Conservation (phyloP, 352 stramenopile species). For the Pythium dissotocum region DNA sequence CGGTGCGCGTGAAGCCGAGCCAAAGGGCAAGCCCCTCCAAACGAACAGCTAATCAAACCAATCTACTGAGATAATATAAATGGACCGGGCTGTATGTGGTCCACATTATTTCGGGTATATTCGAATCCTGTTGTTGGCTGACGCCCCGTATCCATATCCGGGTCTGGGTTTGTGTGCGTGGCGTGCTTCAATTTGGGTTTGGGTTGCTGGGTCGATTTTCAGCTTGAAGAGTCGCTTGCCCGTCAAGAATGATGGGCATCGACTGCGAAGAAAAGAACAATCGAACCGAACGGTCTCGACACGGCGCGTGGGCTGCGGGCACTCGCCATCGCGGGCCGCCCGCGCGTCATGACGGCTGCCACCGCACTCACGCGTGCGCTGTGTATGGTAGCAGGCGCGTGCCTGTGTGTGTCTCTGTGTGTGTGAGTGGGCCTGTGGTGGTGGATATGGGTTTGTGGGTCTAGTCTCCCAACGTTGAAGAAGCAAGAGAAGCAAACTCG, state of each 20-base stretch:
- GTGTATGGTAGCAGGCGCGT: too few relatives aligned
- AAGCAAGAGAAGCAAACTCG: background rate
- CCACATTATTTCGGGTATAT: background rate
- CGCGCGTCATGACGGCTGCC: background rate
- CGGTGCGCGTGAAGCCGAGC: slow-evolving; percentile 41
- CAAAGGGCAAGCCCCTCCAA: background rate
- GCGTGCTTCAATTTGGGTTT: slow-evolving; percentile 9
- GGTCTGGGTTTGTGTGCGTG: slow-evolving; percentile 16
- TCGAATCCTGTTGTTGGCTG: background rate
- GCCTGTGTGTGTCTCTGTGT: too few relatives aligned
- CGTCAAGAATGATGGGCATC: slow-evolving; percentile 2
- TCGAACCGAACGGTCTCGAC: slow-evolving; percentile 1
- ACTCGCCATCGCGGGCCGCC: background rate
- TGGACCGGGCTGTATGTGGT: slow-evolving; percentile 1
- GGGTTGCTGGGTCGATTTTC: slow-evolving; percentile 5
- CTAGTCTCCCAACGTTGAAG: background rate
- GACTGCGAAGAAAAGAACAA: background rate
- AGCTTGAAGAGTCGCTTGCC: slow-evolving; percentile 17
- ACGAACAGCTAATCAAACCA: background rate
- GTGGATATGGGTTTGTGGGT: background rate
- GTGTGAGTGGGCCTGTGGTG: background rate
- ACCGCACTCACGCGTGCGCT: too few relatives aligned
- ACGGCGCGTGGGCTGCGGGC: background rate
- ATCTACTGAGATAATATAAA: slow-evolving; percentile 15
- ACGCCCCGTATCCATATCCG: background rate